A percentile compares a stretch with the other conserved stretches of the same genome.
phyloP scores from a whole-genome alignment of 192 early-diverging fungal species.

The Backusella psychrophila region DNA sequence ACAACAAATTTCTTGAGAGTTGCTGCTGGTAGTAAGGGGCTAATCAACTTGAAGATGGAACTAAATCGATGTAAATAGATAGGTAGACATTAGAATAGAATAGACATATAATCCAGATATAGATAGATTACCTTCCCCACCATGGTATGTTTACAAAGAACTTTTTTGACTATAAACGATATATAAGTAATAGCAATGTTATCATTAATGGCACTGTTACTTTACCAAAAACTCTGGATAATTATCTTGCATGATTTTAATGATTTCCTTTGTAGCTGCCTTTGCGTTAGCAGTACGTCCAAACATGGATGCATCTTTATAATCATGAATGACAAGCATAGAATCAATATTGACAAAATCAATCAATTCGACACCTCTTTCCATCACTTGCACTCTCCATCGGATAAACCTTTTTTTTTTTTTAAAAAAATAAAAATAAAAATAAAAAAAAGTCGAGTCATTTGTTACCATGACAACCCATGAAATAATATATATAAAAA shows the following conservation, averaged over 20 bases:
- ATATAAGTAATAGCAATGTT: background rate
- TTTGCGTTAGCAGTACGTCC: constrained; percentile 49
- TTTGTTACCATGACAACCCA: background rate
- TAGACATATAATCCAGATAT: too few relatives aligned
- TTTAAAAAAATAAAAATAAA: background rate
- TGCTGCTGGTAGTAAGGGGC: constrained; percentile 53
- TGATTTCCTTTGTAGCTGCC: constrained; percentile 49
- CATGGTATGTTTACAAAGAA: constrained; percentile 60
- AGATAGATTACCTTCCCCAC: constrained; percentile 47
- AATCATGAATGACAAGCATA: constrained; percentile 64
- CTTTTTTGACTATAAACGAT: constrained; percentile 36
- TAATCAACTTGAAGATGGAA: constrained; percentile 54
- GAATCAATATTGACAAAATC: constrained; percentile 57
- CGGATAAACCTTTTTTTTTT: constrained; percentile 47
- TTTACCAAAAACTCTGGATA: constrained; percentile 61
- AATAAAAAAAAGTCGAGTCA: background rate
- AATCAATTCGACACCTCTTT: constrained; percentile 50
- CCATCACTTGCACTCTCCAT: constrained; percentile 63
- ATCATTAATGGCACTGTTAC: background rate
- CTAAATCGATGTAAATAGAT: constrained; percentile 13
- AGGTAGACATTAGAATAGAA: background rate
- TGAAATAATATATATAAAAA: background rate
- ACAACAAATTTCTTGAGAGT: constrained; percentile 64
- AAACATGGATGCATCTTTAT: constrained; percentile 46
- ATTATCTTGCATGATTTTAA: constrained; percentile 59